Evolutionary conservation across 345 rosid genomes (phyloP).

Genomic region (Arabis hirsuta): DNA sequence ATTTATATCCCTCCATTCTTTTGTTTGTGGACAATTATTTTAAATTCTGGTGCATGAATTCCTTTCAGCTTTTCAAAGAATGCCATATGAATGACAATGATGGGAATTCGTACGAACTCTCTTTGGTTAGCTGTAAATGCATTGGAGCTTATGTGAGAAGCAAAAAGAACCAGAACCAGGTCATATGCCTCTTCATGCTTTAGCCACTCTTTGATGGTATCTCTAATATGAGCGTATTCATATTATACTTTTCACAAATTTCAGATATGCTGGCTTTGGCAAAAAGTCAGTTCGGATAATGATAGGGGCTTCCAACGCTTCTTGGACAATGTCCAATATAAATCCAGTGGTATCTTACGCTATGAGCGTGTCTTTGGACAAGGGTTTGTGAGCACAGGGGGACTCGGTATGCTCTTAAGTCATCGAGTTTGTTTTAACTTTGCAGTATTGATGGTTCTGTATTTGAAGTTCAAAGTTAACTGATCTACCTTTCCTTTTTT

Average conservation of each 20-base stretch:
- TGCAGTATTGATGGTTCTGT: conserved; percentile 16
- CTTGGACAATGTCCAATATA: conserved; percentile 94
- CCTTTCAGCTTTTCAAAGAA: conserved; percentile 79
- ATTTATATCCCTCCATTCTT: conserved; percentile 4
- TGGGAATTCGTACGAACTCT: conserved; percentile 78
- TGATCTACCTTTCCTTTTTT: too few species aligned
- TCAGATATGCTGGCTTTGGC: conserved; percentile 98
- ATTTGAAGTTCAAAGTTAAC: too few species aligned
- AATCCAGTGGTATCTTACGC: conserved; percentile 77
- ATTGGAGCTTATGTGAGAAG: conserved; percentile 93
- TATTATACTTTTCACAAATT: conserved; percentile 29
- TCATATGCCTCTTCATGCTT: conserved; percentile 25
- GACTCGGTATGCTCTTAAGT: conserved; percentile 63
- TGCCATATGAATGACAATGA: conserved; percentile 55
- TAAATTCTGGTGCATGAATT: conserved; percentile 8
- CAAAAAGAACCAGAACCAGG: conserved; percentile 99
- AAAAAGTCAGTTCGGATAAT: conserved; percentile 72
- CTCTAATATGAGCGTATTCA: conserved; percentile 22
- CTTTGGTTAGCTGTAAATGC: conserved; percentile 86
- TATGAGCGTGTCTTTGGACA: conserved; percentile 93
- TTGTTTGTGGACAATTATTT: conserved; percentile 6
- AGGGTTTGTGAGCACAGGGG: conserved; percentile 98
- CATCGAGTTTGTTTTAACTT: conserved; percentile 1
- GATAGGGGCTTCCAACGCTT: conserved; percentile 95
- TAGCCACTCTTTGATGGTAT: conserved; percentile 28